phyloP scores from a whole-genome alignment of 2,329 filamentous ascomycete genomes.

The Cordyceps militaris region DNA sequence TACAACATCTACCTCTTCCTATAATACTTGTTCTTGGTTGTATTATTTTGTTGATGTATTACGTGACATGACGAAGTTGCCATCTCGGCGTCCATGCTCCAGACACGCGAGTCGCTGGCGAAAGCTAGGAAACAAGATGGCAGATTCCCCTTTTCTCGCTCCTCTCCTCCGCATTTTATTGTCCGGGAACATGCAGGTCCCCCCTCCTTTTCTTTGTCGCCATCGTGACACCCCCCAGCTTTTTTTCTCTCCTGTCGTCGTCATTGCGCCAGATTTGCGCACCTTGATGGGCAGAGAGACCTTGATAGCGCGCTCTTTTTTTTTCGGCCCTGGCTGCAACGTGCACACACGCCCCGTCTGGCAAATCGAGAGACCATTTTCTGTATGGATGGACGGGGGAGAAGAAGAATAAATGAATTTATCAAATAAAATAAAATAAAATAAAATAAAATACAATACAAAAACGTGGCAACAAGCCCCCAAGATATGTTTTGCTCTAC shows the following conservation, averaged over 20 bases:
- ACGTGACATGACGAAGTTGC: neutral
- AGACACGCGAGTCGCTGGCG: neutral
- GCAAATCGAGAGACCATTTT: neutral
- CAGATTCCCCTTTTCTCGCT: neutral
- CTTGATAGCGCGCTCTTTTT: conserved; percentile 6
- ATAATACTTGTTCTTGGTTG: no score
- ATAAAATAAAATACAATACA: no score
- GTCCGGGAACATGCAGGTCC: neutral
- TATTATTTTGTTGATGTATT: no score
- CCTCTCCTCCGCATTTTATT: neutral
- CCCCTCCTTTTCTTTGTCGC: neutral
- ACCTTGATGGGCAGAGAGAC: conserved; percentile 9
- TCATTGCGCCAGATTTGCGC: neutral
- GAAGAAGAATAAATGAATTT: no score
- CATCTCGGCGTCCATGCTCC: neutral
- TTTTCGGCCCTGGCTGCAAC: neutral
- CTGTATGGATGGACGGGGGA: no score
- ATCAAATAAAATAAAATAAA: neutral
- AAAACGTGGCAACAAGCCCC: neutral
- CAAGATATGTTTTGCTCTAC: neutral
- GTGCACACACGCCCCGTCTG: neutral
- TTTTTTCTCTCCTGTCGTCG: neutral
- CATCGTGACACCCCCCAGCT: neutral
- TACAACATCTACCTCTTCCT: conserved; percentile 10
- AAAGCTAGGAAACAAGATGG: neutral